Percentiles rank a stretch among this genome's conserved stretches.
These are phyloP conservation scores for Dillenia suffruticosa DNA, from an alignment of 164 flowering plant species.

Conservation along the genomic window DNA sequence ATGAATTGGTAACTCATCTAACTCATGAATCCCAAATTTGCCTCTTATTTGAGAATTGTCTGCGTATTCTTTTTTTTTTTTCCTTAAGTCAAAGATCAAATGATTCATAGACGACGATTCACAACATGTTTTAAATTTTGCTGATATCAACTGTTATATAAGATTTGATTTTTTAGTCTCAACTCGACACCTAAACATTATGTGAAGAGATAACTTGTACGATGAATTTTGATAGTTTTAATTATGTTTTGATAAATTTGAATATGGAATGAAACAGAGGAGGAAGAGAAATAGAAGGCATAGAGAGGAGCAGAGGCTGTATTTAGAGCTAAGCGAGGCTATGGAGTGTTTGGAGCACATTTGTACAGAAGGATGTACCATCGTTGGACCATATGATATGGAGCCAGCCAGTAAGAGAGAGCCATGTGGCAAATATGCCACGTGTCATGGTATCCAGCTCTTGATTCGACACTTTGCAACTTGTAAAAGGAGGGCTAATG, in stretches of 20 bases:
- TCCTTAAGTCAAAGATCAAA: too few species aligned
- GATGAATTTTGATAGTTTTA: too few species aligned
- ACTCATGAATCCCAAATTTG: not conserved
- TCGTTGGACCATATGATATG: constrained; percentile 63
- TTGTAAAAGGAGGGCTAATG: constrained; percentile 61
- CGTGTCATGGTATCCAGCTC: constrained; percentile 75
- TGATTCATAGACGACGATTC: too few species aligned
- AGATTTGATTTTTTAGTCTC: too few species aligned
- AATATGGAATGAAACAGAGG: constrained; percentile 39
- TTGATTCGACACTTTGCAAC: constrained; percentile 68
- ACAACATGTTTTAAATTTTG: too few species aligned
- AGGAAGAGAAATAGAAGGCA: constrained; percentile 35
- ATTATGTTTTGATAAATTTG: too few species aligned
- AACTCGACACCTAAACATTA: too few species aligned
- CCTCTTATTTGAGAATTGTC: not conserved
- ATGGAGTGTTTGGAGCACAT: constrained; percentile 93
- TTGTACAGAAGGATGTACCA: constrained; percentile 83
- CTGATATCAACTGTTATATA: too few species aligned
- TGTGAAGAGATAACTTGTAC: too few species aligned
- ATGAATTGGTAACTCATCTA: constrained; percentile 48
- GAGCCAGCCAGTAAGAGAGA: constrained; percentile 31
- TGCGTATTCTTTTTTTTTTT: not conserved
- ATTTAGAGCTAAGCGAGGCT: constrained; percentile 79
- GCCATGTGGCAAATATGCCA: constrained; percentile 62
- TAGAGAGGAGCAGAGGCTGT: constrained; percentile 47